These are phyloP conservation scores for Paraphaeosphaeria minitans DNA, from an alignment of 2,329 filamentous ascomycete genomes.

Conservation along the genomic window DNA sequence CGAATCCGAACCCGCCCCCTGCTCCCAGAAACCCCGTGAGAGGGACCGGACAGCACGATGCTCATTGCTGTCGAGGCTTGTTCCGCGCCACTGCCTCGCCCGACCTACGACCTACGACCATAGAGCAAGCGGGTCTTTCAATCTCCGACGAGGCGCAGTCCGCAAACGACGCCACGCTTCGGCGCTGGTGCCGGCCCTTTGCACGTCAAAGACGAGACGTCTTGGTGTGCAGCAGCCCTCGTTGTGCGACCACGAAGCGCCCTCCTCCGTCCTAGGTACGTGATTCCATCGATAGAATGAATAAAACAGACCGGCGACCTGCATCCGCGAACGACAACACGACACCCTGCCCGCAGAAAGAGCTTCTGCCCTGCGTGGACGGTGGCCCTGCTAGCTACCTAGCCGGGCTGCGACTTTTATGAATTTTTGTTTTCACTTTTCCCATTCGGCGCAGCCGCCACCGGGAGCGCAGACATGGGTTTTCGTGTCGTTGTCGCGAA, in stretches of 20 bases:
- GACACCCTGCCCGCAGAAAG: background rate
- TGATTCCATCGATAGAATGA: no score
- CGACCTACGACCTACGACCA: no score
- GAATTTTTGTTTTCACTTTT: background rate
- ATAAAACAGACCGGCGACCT: background rate
- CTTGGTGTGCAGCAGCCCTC: background rate
- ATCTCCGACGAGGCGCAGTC: conserved; percentile 3
- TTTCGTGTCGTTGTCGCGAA: background rate
- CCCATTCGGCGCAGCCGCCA: background rate
- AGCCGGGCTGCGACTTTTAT: background rate
- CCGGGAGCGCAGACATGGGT: background rate
- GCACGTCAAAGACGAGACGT: background rate
- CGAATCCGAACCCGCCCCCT: conserved; percentile 3
- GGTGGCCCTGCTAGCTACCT: background rate
- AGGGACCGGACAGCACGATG: background rate
- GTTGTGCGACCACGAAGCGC: background rate
- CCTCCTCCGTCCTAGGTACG: conserved; percentile 5
- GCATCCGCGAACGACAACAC: background rate
- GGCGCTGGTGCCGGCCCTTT: background rate
- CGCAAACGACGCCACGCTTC: background rate
- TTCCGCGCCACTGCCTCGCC: background rate
- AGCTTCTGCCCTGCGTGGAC: background rate
- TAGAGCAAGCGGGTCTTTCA: conserved; percentile 2
- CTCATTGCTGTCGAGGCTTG: background rate
- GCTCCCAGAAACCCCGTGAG: background rate